Conservation (phyloP, 2,329 filamentous ascomycete genomes). For the Cladophialophora exuberans region DNA sequence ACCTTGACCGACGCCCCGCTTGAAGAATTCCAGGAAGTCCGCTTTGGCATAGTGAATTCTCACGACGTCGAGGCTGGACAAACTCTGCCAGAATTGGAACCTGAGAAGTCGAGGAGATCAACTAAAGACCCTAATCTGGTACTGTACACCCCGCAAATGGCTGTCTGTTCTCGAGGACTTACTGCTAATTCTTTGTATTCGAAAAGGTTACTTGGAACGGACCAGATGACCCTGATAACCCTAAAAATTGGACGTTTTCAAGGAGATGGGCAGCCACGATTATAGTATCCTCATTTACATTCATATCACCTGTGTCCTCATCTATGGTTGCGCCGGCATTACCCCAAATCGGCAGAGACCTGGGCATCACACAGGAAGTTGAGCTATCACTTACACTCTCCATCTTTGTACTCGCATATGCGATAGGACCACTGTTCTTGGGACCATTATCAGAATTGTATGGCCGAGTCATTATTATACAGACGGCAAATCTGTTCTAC, state of each 20-base stretch:
- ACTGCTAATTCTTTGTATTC: not conserved
- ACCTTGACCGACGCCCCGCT: not conserved
- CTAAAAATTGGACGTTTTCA: conserved; percentile 57
- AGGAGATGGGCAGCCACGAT: conserved; percentile 63
- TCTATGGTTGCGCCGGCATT: conserved; percentile 62
- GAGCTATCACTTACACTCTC: conserved; percentile 55
- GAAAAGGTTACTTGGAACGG: conserved; percentile 54
- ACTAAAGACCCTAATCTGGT: conserved; percentile 37
- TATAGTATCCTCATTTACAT: conserved; percentile 60
- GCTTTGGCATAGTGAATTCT: conserved; percentile 22
- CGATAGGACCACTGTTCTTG: conserved; percentile 55
- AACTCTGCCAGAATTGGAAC: conserved; percentile 13
- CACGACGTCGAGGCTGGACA: conserved; percentile 23
- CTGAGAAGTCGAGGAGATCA: conserved; percentile 29
- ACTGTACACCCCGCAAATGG: not conserved
- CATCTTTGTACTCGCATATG: conserved; percentile 60
- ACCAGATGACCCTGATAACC: conserved; percentile 53
- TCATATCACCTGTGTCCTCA: conserved; percentile 66
- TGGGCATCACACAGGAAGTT: conserved; percentile 54
- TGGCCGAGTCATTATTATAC: conserved; percentile 58
- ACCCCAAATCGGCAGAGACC: conserved; percentile 55
- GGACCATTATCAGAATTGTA: conserved; percentile 61
- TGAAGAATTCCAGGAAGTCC: conserved; percentile 28
- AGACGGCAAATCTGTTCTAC: conserved; percentile 59
- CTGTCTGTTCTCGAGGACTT: not conserved